Percentiles rank a stretch among this genome's conserved stretches.
These are phyloP conservation scores for Trichopus zeylanicus DNA, from an alignment of 116 monocot genomes.

Conservation along the genomic window DNA sequence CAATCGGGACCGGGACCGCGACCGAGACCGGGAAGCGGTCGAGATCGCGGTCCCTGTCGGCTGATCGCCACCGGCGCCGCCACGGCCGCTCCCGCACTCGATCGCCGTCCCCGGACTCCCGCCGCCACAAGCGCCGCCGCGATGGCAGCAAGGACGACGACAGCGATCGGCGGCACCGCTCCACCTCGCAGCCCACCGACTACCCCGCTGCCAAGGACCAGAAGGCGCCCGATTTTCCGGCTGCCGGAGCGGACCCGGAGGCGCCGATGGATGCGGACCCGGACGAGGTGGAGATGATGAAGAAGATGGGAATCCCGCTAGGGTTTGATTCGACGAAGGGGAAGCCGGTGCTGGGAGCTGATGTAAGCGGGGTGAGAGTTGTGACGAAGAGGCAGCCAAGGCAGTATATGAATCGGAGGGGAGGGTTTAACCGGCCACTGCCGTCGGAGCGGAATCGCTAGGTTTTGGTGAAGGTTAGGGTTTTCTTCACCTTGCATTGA, in stretches of 20 bases:
- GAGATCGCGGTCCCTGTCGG: conserved; percentile 20
- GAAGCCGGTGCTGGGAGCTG: conserved; percentile 70
- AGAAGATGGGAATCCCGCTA: conserved; percentile 79
- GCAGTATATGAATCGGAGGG: conserved; percentile 99
- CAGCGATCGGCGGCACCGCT: conserved; percentile 11
- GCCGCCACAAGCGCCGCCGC: conserved; percentile 48
- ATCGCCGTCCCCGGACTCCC: conserved; percentile 12
- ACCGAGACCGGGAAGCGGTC: conserved; percentile 22
- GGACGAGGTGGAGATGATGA: conserved; percentile 97
- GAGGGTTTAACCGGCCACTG: conserved; percentile 91
- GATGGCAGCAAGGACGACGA: conserved; percentile 28
- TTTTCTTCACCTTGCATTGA: conserved; percentile 14
- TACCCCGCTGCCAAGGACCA: neutral
- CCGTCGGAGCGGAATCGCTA: conserved; percentile 69
- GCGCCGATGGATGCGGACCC: conserved; percentile 31
- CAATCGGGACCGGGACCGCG: conserved; percentile 30
- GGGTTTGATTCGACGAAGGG: conserved; percentile 97
- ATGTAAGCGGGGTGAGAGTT: conserved; percentile 67
- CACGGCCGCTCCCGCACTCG: conserved; percentile 23
- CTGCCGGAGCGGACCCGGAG: neutral
- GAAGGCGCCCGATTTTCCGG: neutral
- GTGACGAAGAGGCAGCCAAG: conserved; percentile 94
- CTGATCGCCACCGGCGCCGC: conserved; percentile 15
- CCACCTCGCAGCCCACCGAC: neutral
- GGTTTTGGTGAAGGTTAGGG: conserved; percentile 18